Conservation (phyloP, 768 basidiomycete genomes). For the Hericium erinaceus region DNA sequence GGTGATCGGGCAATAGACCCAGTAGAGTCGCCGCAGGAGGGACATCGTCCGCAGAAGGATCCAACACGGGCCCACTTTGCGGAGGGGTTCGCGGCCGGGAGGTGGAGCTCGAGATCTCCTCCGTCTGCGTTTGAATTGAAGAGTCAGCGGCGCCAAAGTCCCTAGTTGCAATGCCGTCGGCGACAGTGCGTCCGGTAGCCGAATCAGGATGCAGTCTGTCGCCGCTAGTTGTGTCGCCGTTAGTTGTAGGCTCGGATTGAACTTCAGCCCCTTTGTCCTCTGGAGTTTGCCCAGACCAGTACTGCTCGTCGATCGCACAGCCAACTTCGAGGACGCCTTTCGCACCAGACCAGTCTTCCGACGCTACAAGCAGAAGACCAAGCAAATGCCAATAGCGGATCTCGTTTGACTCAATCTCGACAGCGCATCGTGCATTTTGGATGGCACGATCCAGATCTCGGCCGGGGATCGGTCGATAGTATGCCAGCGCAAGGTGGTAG, state of each 20-base stretch:
- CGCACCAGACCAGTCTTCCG: slow-evolving; percentile 75
- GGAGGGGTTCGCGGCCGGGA: not conserved
- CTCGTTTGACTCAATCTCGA: slow-evolving; percentile 56
- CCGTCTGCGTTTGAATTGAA: not conserved
- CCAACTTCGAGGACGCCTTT: slow-evolving; percentile 72
- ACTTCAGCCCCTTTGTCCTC: not conserved
- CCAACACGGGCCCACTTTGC: slow-evolving; percentile 19
- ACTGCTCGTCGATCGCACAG: slow-evolving; percentile 40
- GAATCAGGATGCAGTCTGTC: no score
- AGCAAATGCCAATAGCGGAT: slow-evolving; percentile 88
- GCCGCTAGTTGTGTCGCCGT: not conserved
- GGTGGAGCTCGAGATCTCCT: slow-evolving; percentile 3
- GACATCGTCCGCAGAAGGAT: slow-evolving; percentile 20
- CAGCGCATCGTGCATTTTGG: slow-evolving; percentile 55
- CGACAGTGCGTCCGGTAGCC: no score
- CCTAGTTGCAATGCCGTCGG: not conserved
- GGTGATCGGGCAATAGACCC: slow-evolving; percentile 36
- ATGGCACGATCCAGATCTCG: slow-evolving; percentile 65
- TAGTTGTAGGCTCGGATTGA: not conserved
- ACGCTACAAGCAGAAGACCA: slow-evolving; percentile 69
- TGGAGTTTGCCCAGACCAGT: slow-evolving; percentile 17
- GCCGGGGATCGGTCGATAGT: slow-evolving; percentile 50
- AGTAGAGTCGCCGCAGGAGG: slow-evolving; percentile 38
- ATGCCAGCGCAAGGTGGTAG: slow-evolving; percentile 76
- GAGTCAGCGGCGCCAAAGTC: not conserved